These are phyloP conservation scores for Citrullus mucosospermus DNA, from an alignment of 306 rosid genomes.

Conservation along the genomic window DNA sequence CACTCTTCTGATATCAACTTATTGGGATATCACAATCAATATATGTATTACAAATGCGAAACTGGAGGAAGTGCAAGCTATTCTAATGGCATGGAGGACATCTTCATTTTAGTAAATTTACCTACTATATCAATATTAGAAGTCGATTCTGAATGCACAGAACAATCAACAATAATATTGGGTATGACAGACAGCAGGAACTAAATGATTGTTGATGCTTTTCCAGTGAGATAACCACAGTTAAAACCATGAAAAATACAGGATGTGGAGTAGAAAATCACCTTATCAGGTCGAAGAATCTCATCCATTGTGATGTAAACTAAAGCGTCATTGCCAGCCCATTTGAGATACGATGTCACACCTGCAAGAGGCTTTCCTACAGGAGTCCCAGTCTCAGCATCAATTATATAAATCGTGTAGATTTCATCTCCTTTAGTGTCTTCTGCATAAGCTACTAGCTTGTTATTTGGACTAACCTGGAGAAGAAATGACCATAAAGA, in stretches of 20 bases:
- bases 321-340: constrained; percentile 63
- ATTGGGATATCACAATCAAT: neutral
- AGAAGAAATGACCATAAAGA: constrained; percentile 1
- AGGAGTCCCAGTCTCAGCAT: constrained; percentile 49
- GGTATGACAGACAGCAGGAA: neutral
- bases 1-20: neutral
- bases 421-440: constrained; percentile 92
- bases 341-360: constrained; percentile 43
- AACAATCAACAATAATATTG: neutral
- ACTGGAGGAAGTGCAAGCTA: neutral
- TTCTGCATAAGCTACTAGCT: constrained; percentile 78
- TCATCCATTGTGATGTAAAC: constrained; percentile 75
- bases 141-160: neutral
- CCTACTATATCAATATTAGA: neutral
- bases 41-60: neutral
- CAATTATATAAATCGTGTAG: constrained; percentile 64
- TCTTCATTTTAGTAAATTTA: neutral
- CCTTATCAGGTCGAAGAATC: constrained; percentile 88
- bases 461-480: constrained; percentile 72
- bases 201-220: neutral
- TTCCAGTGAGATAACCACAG: neutral
- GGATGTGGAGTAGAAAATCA: constrained; percentile 7
- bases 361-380: constrained; percentile 48
- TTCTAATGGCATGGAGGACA: neutral
- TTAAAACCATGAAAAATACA: neutral